phyloP scores from a whole-genome alignment of 2,329 filamentous ascomycete genomes.

The Trichoderma sp. region DNA sequence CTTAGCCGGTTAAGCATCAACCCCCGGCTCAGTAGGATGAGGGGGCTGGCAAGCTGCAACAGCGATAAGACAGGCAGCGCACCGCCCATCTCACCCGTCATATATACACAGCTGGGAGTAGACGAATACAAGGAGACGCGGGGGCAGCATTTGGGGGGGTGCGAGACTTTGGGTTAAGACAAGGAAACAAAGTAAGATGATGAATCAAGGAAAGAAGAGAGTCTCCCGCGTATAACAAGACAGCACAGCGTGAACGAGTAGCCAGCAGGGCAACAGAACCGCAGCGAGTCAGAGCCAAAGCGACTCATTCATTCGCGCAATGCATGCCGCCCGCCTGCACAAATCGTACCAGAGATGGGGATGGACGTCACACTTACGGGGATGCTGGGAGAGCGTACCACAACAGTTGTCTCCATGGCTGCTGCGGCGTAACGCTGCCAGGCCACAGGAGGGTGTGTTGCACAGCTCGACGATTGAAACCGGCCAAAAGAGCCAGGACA shows the following conservation, averaged over 20 bases:
- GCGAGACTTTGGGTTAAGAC: background rate
- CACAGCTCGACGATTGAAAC: constrained; percentile 16
- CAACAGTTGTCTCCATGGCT: constrained; percentile 12
- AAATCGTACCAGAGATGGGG: background rate
- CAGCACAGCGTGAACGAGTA: background rate
- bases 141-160: constrained; percentile 20
- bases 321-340: background rate
- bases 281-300: background rate
- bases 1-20: constrained; percentile 19
- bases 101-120: background rate
- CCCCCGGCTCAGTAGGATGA: constrained; percentile 12
- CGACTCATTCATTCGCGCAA: background rate
- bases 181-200: background rate
- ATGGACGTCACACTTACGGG: constrained; percentile 21
- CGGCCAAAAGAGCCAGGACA: background rate
- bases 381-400: background rate
- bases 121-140: constrained; percentile 11
- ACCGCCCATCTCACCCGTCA: constrained; percentile 8
- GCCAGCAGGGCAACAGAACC: background rate
- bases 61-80: background rate
- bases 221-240: background rate
- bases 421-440: constrained; percentile 17
- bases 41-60: constrained; percentile 8
- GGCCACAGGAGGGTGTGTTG: constrained; percentile 19
- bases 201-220: background rate